Conservation (phyloP, 2,329 filamentous ascomycete genomes). For the Colletotrichum sp. region DNA sequence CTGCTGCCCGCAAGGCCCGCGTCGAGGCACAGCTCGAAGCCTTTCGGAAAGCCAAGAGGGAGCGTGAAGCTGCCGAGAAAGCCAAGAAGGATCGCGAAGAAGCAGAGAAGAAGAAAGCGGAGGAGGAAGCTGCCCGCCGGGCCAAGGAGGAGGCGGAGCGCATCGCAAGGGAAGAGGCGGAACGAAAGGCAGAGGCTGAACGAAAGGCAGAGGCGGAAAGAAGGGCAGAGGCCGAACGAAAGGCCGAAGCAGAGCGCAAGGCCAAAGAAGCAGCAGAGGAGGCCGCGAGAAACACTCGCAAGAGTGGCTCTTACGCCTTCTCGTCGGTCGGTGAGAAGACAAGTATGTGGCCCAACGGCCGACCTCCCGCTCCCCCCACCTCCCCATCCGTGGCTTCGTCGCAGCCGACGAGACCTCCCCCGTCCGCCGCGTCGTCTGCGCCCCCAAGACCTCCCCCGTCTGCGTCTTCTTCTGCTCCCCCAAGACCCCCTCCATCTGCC, state of each 20-base stretch:
- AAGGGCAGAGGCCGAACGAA: constrained; percentile 33
- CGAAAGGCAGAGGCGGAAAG: constrained; percentile 32
- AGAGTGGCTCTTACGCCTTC: constrained; percentile 64
- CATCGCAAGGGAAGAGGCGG: constrained; percentile 47
- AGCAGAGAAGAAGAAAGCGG: constrained; percentile 45
- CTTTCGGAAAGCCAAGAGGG: constrained; percentile 32
- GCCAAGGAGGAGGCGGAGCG: constrained; percentile 34
- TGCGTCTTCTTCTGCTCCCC: constrained; percentile 5
- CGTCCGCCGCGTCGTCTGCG: constrained; percentile 34
- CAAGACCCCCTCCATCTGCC: constrained; percentile 23
- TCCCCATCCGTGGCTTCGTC: constrained; percentile 32
- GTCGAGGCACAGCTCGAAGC: constrained; percentile 27
- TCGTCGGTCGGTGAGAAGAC: constrained; percentile 72
- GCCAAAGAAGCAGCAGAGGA: constrained; percentile 26
- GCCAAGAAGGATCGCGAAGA: constrained; percentile 47
- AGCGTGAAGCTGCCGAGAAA: constrained; percentile 53
- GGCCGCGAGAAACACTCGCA: constrained; percentile 37
- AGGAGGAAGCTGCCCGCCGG: constrained; percentile 24
- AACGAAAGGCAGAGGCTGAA: constrained; percentile 32
- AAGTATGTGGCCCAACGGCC: constrained; percentile 72
- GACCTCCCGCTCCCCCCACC: constrained; percentile 46
- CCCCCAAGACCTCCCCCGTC: constrained; percentile 38
- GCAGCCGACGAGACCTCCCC: constrained; percentile 48
- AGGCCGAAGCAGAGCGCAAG: constrained; percentile 28
- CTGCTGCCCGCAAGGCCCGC: constrained; percentile 28